phyloP scores from a whole-genome alignment of 2,329 filamentous ascomycete species.

The Incumbomyces delicatus region DNA sequence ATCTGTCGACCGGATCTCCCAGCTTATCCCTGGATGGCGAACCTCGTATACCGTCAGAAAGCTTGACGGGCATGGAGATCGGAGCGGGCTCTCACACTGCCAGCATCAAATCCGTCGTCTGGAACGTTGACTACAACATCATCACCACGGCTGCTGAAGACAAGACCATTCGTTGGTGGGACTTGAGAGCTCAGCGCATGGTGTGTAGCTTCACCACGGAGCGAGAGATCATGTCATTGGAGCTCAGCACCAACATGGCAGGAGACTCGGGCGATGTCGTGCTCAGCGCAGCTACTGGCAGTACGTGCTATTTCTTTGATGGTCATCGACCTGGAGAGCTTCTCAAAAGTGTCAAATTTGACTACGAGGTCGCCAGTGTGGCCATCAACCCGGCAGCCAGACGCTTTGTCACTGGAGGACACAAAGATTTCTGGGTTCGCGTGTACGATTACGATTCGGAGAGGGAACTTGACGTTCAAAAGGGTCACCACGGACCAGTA shows the following conservation, averaged over 20 bases:
- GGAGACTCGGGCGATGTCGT: constrained; percentile 61
- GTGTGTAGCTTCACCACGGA: constrained; percentile 71
- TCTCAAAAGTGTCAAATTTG: constrained; percentile 69
- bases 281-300: constrained; percentile 85
- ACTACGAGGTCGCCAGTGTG: constrained; percentile 83
- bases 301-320: constrained; percentile 86
- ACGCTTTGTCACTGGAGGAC: constrained; percentile 81
- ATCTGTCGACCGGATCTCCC: constrained; percentile 48
- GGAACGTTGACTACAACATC: constrained; percentile 79
- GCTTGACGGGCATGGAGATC: constrained; percentile 53
- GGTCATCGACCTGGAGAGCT: constrained; percentile 57
- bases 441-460: constrained; percentile 83
- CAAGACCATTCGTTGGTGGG: constrained; percentile 89
- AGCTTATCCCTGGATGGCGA: constrained; percentile 30
- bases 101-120: constrained; percentile 92
- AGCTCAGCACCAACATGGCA: constrained; percentile 61
- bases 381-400: constrained; percentile 72
- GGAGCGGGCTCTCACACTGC: constrained; percentile 73
- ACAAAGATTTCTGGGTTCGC: constrained; percentile 90
- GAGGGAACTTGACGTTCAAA: constrained; percentile 79
- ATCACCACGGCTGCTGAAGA: constrained; percentile 85
- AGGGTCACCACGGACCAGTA: constrained; percentile 93
- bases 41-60: constrained; percentile 27
- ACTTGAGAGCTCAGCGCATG: constrained; percentile 65
- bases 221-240: constrained; percentile 81